Evolutionary conservation across 2,329 filamentous ascomycete species (phyloP).

Genomic region (Claviceps lovelessii): DNA sequence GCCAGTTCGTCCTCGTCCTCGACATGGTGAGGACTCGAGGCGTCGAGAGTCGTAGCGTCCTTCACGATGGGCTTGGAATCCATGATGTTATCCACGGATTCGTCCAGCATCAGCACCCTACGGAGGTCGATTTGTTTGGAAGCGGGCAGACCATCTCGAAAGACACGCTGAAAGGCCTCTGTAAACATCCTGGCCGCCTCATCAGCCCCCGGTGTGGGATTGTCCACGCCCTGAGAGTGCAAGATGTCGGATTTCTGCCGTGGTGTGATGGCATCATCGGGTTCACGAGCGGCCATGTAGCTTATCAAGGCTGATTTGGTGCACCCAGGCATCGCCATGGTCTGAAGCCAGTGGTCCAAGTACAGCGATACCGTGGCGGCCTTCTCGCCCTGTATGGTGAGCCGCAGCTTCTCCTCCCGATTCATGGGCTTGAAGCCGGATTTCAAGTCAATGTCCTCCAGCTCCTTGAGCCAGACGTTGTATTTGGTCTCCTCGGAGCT

Average conservation of each 20-base stretch:
- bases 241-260: conserved; percentile 40
- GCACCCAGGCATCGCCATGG: conserved; percentile 35
- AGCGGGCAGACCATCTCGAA: conserved; percentile 22
- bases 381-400: conserved; percentile 36
- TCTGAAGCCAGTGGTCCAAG: conserved; percentile 38
- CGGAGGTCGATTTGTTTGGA: conserved; percentile 31
- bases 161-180: conserved; percentile 42
- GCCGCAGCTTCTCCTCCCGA: conserved; percentile 33
- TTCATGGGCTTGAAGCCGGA: conserved; percentile 43
- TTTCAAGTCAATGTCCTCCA: conserved; percentile 42
- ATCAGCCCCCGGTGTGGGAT: conserved; percentile 26
- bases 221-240: conserved; percentile 28
- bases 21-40: conserved; percentile 17
- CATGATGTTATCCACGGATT: conserved; percentile 37
- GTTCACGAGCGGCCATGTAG: conserved; percentile 35
- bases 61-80: conserved; percentile 40
- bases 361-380: conserved; percentile 38
- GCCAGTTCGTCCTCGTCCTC: conserved; percentile 25
- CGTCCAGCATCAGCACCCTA: conserved; percentile 39
- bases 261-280: conserved; percentile 34
- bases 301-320: conserved; percentile 38
- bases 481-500: conserved; percentile 42
- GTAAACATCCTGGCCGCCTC: conserved; percentile 36
- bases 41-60: conserved; percentile 24
- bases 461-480: conserved; percentile 40